Conservation (phyloP, 148 eudicot genomes). For the Heliamphora exappendiculata region DNA sequence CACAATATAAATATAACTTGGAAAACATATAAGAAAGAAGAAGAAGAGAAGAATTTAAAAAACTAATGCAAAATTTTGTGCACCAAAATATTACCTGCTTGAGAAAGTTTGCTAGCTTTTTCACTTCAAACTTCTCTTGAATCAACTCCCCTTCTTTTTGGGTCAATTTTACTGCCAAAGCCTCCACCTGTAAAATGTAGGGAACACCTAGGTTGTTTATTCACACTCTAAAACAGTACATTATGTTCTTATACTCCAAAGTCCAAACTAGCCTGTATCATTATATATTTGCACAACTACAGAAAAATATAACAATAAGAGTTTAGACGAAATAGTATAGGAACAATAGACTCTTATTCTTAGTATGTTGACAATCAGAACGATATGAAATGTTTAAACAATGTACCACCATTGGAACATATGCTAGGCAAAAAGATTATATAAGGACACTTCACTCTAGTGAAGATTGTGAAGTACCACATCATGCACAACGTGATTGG, state of each 20-base stretch:
- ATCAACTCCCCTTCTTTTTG: conserved; percentile 93
- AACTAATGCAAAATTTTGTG: not conserved
- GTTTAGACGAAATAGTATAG: too few relatives aligned
- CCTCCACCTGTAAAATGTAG: conserved; percentile 63
- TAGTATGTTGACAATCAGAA: too few relatives aligned
- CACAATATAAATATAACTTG: not conserved
- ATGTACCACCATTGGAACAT: too few relatives aligned
- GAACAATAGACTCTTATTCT: too few relatives aligned
- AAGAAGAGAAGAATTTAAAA: not conserved
- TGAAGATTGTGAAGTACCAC: not conserved
- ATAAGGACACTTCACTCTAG: not conserved
- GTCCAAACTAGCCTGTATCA: too few relatives aligned
- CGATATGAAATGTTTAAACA: too few relatives aligned
- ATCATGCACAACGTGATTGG: not conserved
- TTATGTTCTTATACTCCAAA: not conserved
- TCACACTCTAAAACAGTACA: not conserved
- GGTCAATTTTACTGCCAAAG: conserved; percentile 90
- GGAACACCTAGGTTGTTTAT: not conserved
- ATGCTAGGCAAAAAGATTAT: too few relatives aligned
- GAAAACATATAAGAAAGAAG: not conserved
- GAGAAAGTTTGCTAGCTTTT: conserved; percentile 73
- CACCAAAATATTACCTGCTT: conserved; percentile 59
- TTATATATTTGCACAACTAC: too few relatives aligned
- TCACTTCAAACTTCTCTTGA: conserved; percentile 96
- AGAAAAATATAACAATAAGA: too few relatives aligned